These are phyloP conservation scores for Colletotrichum sp. DNA, from an alignment of 2,329 filamentous ascomycete genomes.

Conservation along the genomic window DNA sequence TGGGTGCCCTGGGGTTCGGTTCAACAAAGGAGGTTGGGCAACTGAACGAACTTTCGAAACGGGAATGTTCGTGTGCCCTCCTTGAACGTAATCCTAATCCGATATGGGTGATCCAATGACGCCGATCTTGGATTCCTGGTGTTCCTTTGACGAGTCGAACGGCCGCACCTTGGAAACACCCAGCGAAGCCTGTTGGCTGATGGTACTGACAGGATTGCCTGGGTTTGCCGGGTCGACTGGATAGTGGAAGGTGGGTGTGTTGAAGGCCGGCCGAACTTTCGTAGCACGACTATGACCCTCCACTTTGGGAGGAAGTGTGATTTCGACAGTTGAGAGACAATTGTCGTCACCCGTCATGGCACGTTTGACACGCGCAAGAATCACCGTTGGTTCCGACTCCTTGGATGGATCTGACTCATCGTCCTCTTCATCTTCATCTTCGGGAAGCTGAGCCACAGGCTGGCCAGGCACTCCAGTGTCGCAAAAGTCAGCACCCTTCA, in stretches of 20 bases:
- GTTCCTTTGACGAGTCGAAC: constrained; percentile 9
- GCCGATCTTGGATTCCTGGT: neutral
- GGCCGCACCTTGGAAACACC: constrained; percentile 27
- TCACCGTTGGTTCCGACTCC: constrained; percentile 18
- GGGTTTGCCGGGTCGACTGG: neutral
- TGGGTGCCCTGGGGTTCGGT: constrained; percentile 17
- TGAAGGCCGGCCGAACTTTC: constrained; percentile 30
- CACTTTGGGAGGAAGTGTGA: constrained; percentile 16
- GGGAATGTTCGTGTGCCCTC: neutral
- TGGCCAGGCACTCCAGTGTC: constrained; percentile 22
- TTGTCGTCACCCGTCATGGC: constrained; percentile 18
- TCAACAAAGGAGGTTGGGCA: neutral
- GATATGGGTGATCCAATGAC: neutral
- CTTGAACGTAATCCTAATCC: neutral
- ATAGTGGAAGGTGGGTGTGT: constrained; percentile 13
- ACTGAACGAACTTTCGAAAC: constrained; percentile 12
- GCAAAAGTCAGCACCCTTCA: constrained; percentile 25
- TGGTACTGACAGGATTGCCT: neutral
- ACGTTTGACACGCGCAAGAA: constrained; percentile 23
- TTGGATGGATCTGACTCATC: constrained; percentile 5
- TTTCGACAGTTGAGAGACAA: constrained; percentile 10
- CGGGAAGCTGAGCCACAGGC: neutral
- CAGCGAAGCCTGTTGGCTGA: neutral
- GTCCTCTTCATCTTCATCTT: neutral
- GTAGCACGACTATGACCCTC: constrained; percentile 26